phyloP scores from a whole-genome alignment of 306 rosid genomes.

The Cucumis melo region DNA sequence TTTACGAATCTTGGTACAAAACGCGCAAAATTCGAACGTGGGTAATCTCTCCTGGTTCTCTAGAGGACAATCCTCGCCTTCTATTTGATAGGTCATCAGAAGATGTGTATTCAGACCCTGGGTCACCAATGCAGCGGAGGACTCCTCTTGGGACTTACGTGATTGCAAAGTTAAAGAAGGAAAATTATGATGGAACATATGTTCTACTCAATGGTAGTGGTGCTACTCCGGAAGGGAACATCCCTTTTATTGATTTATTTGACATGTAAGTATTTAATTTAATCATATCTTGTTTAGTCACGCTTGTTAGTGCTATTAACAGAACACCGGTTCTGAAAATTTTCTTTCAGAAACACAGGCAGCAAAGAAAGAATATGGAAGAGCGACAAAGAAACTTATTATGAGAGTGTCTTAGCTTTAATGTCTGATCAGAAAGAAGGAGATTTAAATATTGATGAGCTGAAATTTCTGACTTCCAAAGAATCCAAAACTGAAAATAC shows the following conservation, averaged over 20 bases:
- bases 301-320: slow-evolving; percentile 7
- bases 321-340: slow-evolving; percentile 21
- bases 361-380: slow-evolving; percentile 86
- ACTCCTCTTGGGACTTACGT: slow-evolving; percentile 74
- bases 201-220: slow-evolving; percentile 77
- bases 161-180: slow-evolving; percentile 65
- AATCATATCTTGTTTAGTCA: neutral
- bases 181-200: slow-evolving; percentile 42
- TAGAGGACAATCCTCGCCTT: slow-evolving; percentile 51
- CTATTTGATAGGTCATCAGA: slow-evolving; percentile 93
- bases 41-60: slow-evolving; percentile 73
- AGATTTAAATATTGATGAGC: slow-evolving; percentile 47
- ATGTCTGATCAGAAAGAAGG: slow-evolving; percentile 95
- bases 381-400: slow-evolving; percentile 73
- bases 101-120: slow-evolving; percentile 98
- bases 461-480: slow-evolving; percentile 77
- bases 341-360: slow-evolving; percentile 75
- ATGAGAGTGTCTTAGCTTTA: slow-evolving; percentile 73
- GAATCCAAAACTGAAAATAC: slow-evolving; percentile 97
- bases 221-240: slow-evolving; percentile 89
- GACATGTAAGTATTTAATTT: slow-evolving; percentile 53
- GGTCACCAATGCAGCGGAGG: slow-evolving; percentile 89
- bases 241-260: slow-evolving; percentile 95
- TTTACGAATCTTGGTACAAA: slow-evolving; percentile 97
- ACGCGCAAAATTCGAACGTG: slow-evolving; percentile 68